Evolutionary conservation across 106 monocot genomes (phyloP), one percentile per base, ranked within the genome.

Genomic region (Platanthera guangdongensis): DNA sequence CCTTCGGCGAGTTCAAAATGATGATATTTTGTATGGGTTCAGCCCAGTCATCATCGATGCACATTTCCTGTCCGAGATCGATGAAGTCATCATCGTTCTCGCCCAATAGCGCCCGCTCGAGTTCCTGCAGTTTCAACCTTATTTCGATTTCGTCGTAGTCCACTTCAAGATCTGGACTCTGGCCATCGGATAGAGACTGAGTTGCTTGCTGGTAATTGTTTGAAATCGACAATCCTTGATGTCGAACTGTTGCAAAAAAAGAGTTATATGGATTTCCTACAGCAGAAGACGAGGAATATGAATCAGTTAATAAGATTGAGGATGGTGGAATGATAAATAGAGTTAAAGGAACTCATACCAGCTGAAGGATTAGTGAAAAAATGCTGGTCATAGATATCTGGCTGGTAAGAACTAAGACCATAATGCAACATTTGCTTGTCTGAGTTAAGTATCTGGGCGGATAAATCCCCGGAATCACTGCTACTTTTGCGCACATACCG

Each of bases 61-160:
- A 59, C 77, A 88, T 81, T 7, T 69, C 80, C 57, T 86, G 83
- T 19, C 80, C 82, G 6, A 72, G 32, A 21, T 85, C 85, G 0
- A 74, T 19, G 11, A 86, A 57, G 21, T 85, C 77, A 3, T 83
- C 84, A 62, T 95, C 90, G 83, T 73, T 77, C 63, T 95, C 97
- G 72, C 81, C 69, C 16, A 94, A 73, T 52, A 99, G 84, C n/a
- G 86, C 83, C 53, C 78, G 89, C 68, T 99, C 97, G 21, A 99
- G 81, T 72, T 91, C 91, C 77, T 86, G 91, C 85, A 99, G 88
- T 79, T 94, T 99, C 73, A 88, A 78, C 70, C 84, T 89, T 25
- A 99, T 79, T 16, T 92, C 94, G 77, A 92, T 75, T 79, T 89
- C 96, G 73, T 84, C 80, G 47, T 77, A 92, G 16, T 91, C 86